phyloP scores from a whole-genome alignment of 352 stramenopile genomes.

The Phytophthora pisi region DNA sequence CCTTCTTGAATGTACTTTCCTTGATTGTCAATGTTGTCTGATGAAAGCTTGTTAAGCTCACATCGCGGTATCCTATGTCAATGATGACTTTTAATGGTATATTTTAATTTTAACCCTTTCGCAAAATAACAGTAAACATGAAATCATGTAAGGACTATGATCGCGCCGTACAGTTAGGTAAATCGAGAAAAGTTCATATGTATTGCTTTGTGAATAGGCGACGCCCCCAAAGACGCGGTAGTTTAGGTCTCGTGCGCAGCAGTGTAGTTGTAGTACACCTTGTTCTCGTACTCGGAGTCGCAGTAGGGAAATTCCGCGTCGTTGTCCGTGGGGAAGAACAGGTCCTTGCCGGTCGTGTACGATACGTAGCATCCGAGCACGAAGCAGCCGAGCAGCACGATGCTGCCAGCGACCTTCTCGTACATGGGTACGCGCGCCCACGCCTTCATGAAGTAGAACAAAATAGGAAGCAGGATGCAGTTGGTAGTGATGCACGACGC shows the following conservation, averaged over 20 bases:
- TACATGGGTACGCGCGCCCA: slow-evolving; percentile 45
- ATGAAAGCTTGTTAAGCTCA: too few relatives aligned
- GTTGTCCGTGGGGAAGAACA: slow-evolving; percentile 38
- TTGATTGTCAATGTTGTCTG: too few relatives aligned
- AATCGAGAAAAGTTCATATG: too few relatives aligned
- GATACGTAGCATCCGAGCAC: slow-evolving; percentile 27
- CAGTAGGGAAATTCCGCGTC: slow-evolving; percentile 58
- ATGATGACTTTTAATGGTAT: too few relatives aligned
- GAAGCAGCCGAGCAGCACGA: slow-evolving; percentile 36
- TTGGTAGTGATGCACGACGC: slow-evolving; percentile 54
- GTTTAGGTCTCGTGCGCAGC: slow-evolving; percentile 12
- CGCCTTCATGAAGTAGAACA: slow-evolving; percentile 69
- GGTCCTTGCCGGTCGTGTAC: slow-evolving; percentile 50
- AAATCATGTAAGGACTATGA: too few relatives aligned
- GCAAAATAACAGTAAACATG: too few relatives aligned
- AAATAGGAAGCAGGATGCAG: slow-evolving; percentile 16
- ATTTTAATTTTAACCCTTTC: too few relatives aligned
- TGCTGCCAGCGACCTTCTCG: slow-evolving; percentile 26
- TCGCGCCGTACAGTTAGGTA: too few relatives aligned
- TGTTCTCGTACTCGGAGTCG: slow-evolving; percentile 46
- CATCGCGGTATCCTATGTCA: too few relatives aligned
- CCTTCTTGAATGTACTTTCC: too few relatives aligned
- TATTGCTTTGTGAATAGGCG: too few relatives aligned
- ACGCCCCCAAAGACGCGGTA: too few relatives aligned
- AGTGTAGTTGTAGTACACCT: slow-evolving; percentile 58